These are phyloP conservation scores for Stephanodiscus minutulus DNA, from an alignment of 108 stramenopile genomes.

Conservation along the genomic window DNA sequence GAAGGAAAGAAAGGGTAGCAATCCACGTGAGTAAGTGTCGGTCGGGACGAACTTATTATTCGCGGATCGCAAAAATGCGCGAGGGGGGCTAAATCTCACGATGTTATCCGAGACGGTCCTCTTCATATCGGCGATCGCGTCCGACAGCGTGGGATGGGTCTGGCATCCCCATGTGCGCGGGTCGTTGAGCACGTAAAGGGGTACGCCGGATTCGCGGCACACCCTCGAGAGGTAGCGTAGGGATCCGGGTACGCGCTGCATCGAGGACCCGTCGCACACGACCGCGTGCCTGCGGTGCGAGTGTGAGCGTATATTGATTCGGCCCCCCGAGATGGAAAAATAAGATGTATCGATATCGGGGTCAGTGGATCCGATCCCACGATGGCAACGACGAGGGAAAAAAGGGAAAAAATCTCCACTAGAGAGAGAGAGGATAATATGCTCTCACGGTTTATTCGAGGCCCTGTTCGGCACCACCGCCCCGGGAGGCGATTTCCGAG, in stretches of 20 bases:
- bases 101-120: slow-evolving; percentile 62
- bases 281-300: slow-evolving; percentile 74
- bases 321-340: background rate
- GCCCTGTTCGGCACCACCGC: slow-evolving; percentile 59
- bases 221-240: slow-evolving; percentile 64
- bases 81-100: no score
- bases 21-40: background rate
- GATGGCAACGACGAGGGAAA: no score
- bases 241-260: slow-evolving; percentile 83
- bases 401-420: background rate
- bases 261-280: slow-evolving; percentile 81
- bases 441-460: slow-evolving; percentile 74
- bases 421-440: no score
- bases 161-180: slow-evolving; percentile 76
- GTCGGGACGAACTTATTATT: no score
- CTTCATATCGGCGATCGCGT: slow-evolving; percentile 70
- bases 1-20: background rate
- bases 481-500: background rate
- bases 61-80: no score
- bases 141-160: slow-evolving; percentile 59
- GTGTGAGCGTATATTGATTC: background rate
- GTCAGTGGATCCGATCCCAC: no score
- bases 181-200: slow-evolving; percentile 81
- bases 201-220: slow-evolving; percentile 76
- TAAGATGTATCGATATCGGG: background rate